These are phyloP conservation scores for Auricularia heimuer DNA, from an alignment of 768 basidiomycete genomes.

Conservation along the genomic window DNA sequence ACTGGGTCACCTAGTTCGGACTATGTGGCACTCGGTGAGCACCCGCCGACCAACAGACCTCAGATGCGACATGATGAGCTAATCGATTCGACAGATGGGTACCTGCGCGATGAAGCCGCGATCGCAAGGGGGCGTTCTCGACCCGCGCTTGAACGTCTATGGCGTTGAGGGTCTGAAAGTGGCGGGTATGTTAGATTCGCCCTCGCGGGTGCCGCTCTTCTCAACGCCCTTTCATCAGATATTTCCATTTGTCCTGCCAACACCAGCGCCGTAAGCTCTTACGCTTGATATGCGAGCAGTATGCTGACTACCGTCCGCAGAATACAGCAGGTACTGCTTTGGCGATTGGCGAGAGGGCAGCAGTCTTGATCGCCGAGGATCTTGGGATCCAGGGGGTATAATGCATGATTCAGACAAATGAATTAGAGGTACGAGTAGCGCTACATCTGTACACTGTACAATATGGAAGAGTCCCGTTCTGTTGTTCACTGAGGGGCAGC, in stretches of 20 bases:
- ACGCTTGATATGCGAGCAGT: background rate
- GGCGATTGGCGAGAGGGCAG: constrained; percentile 51
- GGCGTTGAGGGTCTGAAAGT: constrained; percentile 8
- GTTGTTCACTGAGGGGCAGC: background rate
- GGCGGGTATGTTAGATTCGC: constrained; percentile 15
- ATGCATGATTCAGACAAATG: background rate
- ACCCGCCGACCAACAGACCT: background rate
- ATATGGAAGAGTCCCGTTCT: too few relatives aligned
- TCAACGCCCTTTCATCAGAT: constrained; percentile 14
- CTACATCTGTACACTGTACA: background rate
- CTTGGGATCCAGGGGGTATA: constrained; percentile 23
- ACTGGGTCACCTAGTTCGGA: constrained; percentile 15
- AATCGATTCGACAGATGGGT: constrained; percentile 19
- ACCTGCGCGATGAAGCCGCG: constrained; percentile 12
- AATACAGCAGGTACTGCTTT: constrained; percentile 37
- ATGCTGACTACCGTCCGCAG: constrained; percentile 5
- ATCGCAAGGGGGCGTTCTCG: constrained; percentile 11
- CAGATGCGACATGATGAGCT: background rate
- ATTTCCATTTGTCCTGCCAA: constrained; percentile 32
- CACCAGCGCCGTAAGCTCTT: constrained; percentile 22
- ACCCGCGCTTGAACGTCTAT: constrained; percentile 11
- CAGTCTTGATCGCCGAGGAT: constrained; percentile 48
- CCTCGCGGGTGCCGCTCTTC: background rate
- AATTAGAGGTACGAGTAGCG: background rate
- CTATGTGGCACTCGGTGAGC: constrained; percentile 24